Percentiles rank a stretch among this genome's conserved stretches.
Evolutionary conservation across 2,329 filamentous ascomycete species (phyloP).

Genomic region (Lachnellula hyalina): DNA sequence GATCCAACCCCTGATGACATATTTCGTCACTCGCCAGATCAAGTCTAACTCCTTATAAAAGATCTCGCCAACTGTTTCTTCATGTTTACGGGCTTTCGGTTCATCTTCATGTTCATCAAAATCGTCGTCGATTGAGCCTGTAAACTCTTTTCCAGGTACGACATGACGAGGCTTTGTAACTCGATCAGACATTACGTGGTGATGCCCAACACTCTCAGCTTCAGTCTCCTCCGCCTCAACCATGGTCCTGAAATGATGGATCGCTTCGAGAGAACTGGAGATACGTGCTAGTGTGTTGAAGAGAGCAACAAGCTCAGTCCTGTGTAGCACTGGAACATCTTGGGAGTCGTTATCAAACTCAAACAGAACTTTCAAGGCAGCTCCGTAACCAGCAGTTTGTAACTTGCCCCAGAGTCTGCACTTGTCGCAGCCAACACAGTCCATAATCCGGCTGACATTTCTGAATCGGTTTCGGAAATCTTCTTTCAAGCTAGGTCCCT

Average conservation of each 20-base stretch:
- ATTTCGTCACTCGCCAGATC: conserved; percentile 57
- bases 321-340: conserved; percentile 64
- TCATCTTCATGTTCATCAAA: conserved; percentile 35
- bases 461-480: conserved; percentile 97
- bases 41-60: conserved; percentile 59
- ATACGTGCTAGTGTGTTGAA: conserved; percentile 92
- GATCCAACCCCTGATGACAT: conserved; percentile 67
- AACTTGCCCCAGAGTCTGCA: conserved; percentile 97
- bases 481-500: conserved; percentile 77
- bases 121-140: conserved; percentile 36
- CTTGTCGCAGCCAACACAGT: conserved; percentile 98
- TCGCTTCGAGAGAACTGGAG: conserved; percentile 70
- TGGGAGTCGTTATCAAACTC: conserved; percentile 68
- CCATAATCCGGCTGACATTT: conserved; percentile 95
- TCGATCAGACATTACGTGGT: conserved; percentile 24
- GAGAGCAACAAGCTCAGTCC: conserved; percentile 89
- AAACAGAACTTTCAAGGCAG: conserved; percentile 91
- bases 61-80: conserved; percentile 48
- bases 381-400: conserved; percentile 90
- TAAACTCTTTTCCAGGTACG: conserved; percentile 23
- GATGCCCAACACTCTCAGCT: conserved; percentile 18
- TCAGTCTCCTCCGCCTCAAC: conserved; percentile 36
- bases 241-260: conserved; percentile 64
- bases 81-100: conserved; percentile 24
- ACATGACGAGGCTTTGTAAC: conserved; percentile 40